Evolutionary conservation across 441 rosid genomes (phyloP).

Genomic region (Gossypium laxum): DNA sequence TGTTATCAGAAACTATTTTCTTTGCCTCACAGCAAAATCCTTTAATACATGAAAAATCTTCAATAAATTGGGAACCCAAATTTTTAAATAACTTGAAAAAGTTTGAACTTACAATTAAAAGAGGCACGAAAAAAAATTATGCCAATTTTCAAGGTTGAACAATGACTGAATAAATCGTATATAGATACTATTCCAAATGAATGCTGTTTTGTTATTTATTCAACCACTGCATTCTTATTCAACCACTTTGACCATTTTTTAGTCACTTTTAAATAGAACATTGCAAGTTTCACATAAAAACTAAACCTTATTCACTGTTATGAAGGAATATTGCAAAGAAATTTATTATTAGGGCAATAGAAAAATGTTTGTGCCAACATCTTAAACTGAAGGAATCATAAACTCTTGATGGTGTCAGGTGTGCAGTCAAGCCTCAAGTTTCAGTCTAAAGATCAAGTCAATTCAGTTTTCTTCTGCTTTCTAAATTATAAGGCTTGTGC

Average conservation of each 20-base stretch:
- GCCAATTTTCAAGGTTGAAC: background rate
- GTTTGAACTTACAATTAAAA: background rate
- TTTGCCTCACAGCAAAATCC: background rate
- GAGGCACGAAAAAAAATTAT: background rate
- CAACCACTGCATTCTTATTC: background rate
- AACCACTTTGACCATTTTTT: background rate
- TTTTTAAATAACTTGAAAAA: background rate
- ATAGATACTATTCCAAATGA: background rate
- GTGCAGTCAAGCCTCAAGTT: background rate
- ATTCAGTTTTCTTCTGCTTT: slow-evolving; percentile 3
- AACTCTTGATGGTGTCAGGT: background rate
- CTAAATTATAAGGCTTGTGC: background rate
- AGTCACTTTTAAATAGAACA: background rate
- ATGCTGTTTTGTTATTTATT: background rate
- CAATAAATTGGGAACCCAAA: background rate
- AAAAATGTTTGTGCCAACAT: background rate
- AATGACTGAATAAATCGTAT: background rate
- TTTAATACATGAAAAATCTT: background rate
- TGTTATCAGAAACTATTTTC: background rate
- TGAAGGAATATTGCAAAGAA: background rate
- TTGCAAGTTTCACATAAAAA: background rate
- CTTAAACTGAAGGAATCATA: background rate
- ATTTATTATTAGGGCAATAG: background rate
- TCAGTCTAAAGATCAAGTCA: background rate
- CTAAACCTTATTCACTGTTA: background rate